Base-by-base conservation (phyloP, 768 basidiomycete genomes). In the Tylopilus subfusipes region DNA sequence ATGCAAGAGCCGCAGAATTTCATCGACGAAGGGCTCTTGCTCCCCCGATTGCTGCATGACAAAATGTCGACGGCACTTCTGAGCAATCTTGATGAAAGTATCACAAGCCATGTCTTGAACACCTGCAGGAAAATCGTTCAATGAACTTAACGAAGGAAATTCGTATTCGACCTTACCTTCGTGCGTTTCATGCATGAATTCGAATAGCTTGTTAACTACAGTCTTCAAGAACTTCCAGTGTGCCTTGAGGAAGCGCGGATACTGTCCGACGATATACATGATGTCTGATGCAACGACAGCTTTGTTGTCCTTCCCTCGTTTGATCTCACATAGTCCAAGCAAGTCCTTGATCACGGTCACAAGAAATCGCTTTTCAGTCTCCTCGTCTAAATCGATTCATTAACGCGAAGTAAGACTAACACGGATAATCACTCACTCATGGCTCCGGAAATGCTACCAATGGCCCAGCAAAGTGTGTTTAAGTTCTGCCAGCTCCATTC, bases 171-270 rank as follows among this genome's bases (percentile, higher is more conserved):
- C 8, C 42, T 31, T 44, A 88, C 92, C 94, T 77, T 99, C 97
- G 66, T 99, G 96, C 0, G 93, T 97, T 75, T 99, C 96, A 71
- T 99, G 97, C 94, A 98, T 98, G 72, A 99, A 99, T 70, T 99
- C 97, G 72, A 98, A 99, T 8, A 98, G 78, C 73, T 99, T 99
- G 76, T 98, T 99, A 58, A 99, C 96, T 51, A 99, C 97, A 2
- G 97, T 98, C 79, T 99, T 99, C 68, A 99, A 76, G 82, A 99
- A 99, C 75, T 98, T 99, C 97, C 97, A 99, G 71, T 99, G 97
- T 18, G 97, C 97, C 72, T 98, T 98, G 66, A 99, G 84, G 84
- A 98, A 99, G 33, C 97, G 86, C 42, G 97, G 97, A 68, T 99
- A 99, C 75, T 99, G 97, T 47, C 97, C 97, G 59, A 99, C 97